These are phyloP conservation scores for Saposhnikovia divaricata DNA, from an alignment of 129 eudicot species.

Conservation along the genomic window DNA sequence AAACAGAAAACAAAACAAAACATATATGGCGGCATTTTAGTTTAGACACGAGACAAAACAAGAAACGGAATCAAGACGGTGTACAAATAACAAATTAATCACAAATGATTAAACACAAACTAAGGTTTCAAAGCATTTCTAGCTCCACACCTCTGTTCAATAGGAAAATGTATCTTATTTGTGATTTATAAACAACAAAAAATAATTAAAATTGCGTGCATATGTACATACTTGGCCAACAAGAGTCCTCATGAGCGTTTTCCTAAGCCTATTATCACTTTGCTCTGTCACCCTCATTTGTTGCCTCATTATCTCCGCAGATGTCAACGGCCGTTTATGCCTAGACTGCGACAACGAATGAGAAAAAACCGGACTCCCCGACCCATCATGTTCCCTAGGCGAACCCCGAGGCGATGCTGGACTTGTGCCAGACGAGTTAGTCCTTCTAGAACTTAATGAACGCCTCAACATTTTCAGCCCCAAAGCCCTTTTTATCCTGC, in stretches of 20 bases:
- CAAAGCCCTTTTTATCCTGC: slow-evolving; percentile 72
- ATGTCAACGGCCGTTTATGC: slow-evolving; percentile 66
- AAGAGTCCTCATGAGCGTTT: slow-evolving; percentile 81
- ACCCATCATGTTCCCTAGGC: slow-evolving; percentile 6
- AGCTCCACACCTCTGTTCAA: too few species aligned
- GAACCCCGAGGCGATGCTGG: slow-evolving; percentile 34
- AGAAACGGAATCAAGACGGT: not conserved
- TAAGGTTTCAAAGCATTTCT: not conserved
- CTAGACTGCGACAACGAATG: slow-evolving; percentile 25
- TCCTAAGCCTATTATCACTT: slow-evolving; percentile 67
- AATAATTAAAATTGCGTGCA: not conserved
- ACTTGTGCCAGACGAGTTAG: slow-evolving; percentile 41
- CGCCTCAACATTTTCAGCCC: slow-evolving; percentile 64
- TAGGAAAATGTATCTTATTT: not conserved
- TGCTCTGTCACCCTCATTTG: slow-evolving; percentile 85
- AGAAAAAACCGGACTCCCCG: slow-evolving; percentile 34
- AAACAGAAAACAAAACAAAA: not conserved
- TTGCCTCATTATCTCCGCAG: slow-evolving; percentile 82
- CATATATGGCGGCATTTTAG: not conserved
- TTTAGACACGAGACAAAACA: not conserved
- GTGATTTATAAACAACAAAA: not conserved
- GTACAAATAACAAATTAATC: not conserved
- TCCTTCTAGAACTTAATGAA: slow-evolving; percentile 43
- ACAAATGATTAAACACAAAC: not conserved
- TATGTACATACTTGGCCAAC: slow-evolving; percentile 63